These are phyloP conservation scores for Laguncularia racemosa DNA, from an alignment of 345 rosid genomes.

Conservation along the genomic window DNA sequence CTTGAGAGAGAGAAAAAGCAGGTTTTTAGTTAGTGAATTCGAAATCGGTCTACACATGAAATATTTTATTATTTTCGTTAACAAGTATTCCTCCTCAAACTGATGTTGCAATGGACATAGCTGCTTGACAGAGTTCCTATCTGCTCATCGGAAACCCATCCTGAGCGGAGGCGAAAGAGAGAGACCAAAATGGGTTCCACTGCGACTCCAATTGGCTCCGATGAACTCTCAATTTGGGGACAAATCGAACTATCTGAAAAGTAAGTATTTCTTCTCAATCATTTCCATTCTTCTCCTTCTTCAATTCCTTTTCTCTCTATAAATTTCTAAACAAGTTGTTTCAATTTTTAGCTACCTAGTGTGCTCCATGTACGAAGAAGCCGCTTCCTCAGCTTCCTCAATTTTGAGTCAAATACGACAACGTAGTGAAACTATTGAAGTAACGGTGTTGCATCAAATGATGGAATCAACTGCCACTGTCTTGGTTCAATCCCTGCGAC, in stretches of 20 bases:
- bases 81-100: too few species aligned
- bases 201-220: too few species aligned
- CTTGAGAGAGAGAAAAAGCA: too few species aligned
- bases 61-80: too few species aligned
- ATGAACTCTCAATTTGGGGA: conserved; percentile 28
- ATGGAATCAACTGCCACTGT: conserved; percentile 76
- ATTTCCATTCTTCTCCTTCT: too few species aligned
- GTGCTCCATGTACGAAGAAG: conserved; percentile 71
- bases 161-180: too few species aligned
- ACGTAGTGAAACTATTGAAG: conserved; percentile 15
- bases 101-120: too few species aligned
- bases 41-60: too few species aligned
- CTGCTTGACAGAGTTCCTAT: too few species aligned
- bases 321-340: not conserved
- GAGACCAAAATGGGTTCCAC: too few species aligned
- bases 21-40: too few species aligned
- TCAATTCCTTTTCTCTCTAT: not conserved
- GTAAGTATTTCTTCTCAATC: conserved; percentile 5
- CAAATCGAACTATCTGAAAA: conserved; percentile 42
- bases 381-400: conserved; percentile 53
- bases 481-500: conserved; percentile 67
- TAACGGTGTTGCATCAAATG: conserved; percentile 31
- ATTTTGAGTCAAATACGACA: conserved; percentile 25
- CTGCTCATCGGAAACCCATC: too few species aligned
- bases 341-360: conserved; percentile 52